These are phyloP conservation scores for Phialocephala sp. DNA, from an alignment of 2,329 filamentous ascomycete species.

Conservation along the genomic window DNA sequence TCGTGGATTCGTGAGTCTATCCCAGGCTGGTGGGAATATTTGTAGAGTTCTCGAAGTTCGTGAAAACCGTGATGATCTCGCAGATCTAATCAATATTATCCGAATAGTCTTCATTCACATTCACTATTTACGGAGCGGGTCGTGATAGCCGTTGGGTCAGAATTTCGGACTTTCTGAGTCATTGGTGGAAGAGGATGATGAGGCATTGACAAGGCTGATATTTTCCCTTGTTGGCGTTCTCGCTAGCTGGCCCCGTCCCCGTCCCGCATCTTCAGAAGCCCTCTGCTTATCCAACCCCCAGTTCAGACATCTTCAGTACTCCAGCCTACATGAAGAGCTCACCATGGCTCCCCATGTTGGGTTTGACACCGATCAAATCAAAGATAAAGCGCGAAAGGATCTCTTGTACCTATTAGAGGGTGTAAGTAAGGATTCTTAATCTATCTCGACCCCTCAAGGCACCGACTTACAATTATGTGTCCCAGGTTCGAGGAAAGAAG, in stretches of 20 bases:
- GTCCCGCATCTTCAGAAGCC: conserved; percentile 13
- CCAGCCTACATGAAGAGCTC: conserved; percentile 55
- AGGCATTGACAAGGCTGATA: conserved; percentile 33
- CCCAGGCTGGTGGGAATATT: conserved; percentile 24
- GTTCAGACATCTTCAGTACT: conserved; percentile 18
- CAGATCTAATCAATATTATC: conserved; percentile 37
- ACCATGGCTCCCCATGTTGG: conserved; percentile 72
- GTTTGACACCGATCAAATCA: conserved; percentile 78
- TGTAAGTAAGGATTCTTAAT: conserved; percentile 66
- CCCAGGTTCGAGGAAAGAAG: conserved; percentile 96
- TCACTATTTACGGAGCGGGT: conserved; percentile 23
- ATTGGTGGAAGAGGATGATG: conserved; percentile 33
- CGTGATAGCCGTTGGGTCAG: conserved; percentile 22
- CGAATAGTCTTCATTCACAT: conserved; percentile 41
- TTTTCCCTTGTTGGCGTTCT: conserved; percentile 21
- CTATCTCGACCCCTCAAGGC: conserved; percentile 23
- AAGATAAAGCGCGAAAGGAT: conserved; percentile 84
- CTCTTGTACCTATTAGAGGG: conserved; percentile 90
- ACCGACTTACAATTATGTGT: conserved; percentile 41
- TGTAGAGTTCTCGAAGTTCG: conserved; percentile 14
- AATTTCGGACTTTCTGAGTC: conserved; percentile 38
- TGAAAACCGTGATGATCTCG: conserved; percentile 39
- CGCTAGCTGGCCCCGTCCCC: conserved; percentile 16
- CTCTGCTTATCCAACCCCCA: conserved; percentile 5
- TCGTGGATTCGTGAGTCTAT: conserved; percentile 26